Conservation (phyloP, 2,329 filamentous ascomycete genomes). For the Ampelomyces quisqualis region DNA sequence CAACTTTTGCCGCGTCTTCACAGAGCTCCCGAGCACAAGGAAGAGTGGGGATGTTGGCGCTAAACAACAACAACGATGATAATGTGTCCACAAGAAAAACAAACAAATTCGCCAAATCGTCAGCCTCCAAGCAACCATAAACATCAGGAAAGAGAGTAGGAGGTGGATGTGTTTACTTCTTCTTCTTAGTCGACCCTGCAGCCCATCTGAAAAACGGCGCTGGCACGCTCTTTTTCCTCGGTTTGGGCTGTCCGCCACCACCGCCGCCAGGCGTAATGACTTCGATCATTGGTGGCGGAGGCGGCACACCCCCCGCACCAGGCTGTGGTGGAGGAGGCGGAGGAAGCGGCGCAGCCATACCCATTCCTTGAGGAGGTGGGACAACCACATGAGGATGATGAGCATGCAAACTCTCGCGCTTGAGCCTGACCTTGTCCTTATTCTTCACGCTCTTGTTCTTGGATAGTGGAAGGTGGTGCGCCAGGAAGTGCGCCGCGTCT, state of each 20-base stretch:
- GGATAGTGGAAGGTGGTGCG: conserved; percentile 12
- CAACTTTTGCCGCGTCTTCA: no score
- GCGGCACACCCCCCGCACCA: conserved; percentile 7
- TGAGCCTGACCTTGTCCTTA: conserved; percentile 17
- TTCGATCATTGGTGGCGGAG: conserved; percentile 13
- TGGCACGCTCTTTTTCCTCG: conserved; percentile 14
- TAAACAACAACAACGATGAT: no score
- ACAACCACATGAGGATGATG: conserved; percentile 13
- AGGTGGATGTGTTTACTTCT: conserved; percentile 5
- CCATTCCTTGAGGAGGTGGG: not conserved
- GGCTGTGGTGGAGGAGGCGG: conserved; percentile 4
- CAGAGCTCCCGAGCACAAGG: no score
- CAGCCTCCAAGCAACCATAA: no score
- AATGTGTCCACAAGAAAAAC: no score
- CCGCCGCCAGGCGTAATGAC: no score
- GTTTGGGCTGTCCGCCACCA: conserved; percentile 3
- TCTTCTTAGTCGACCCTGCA: conserved; percentile 15
- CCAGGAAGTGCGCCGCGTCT: conserved; percentile 16
- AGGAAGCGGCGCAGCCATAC: not conserved
- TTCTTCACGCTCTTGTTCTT: conserved; percentile 17
- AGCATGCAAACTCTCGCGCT: conserved; percentile 2
- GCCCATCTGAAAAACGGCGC: conserved; percentile 28
- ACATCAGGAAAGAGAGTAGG: not conserved
- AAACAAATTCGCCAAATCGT: no score
- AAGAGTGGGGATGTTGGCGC: no score